Percentiles rank a stretch among this genome's conserved stretches.
Evolutionary conservation across 2,329 filamentous ascomycete genomes (phyloP).

Genomic region (Trichoderma sp.): DNA sequence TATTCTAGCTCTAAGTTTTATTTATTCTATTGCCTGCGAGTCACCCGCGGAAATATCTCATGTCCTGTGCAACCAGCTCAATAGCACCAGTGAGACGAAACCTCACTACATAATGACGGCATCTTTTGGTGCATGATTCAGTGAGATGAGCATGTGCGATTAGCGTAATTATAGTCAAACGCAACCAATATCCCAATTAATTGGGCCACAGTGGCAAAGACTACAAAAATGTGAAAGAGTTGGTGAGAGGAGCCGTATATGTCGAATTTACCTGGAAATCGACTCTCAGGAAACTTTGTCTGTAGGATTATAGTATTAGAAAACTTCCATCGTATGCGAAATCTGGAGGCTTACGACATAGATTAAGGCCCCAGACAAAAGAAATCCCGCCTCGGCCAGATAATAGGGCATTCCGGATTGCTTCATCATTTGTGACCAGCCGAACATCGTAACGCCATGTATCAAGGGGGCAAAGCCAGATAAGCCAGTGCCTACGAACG

Average conservation of each 20-base stretch:
- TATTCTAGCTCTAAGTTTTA: not conserved
- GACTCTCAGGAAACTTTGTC: slow-evolving; percentile 15
- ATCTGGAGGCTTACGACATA: slow-evolving; percentile 2
- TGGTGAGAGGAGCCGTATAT: slow-evolving; percentile 15
- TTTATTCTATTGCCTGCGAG: not conserved
- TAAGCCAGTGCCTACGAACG: slow-evolving; percentile 6
- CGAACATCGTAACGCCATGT: slow-evolving; percentile 10
- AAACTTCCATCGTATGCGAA: not conserved
- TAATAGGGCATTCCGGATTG: slow-evolving; percentile 18
- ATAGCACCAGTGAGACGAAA: not conserved
- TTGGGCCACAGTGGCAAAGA: slow-evolving; percentile 2
- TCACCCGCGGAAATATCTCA: not conserved
- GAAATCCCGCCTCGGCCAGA: slow-evolving; percentile 2
- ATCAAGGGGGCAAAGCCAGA: slow-evolving; percentile 19
- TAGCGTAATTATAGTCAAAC: not conserved
- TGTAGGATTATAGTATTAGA: not conserved
- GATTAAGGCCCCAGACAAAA: slow-evolving; percentile 10
- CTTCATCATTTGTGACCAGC: slow-evolving; percentile 16
- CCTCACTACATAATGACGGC: not conserved
- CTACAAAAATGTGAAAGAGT: slow-evolving; percentile 12
- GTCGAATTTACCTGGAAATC: slow-evolving; percentile 12
- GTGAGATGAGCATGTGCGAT: slow-evolving; percentile 1
- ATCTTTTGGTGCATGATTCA: not conserved
- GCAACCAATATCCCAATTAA: slow-evolving; percentile 8
- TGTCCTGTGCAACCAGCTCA: not conserved